Base-by-base conservation (phyloP, 2,329 filamentous ascomycete species). In the Fusarium sp. region DNA sequence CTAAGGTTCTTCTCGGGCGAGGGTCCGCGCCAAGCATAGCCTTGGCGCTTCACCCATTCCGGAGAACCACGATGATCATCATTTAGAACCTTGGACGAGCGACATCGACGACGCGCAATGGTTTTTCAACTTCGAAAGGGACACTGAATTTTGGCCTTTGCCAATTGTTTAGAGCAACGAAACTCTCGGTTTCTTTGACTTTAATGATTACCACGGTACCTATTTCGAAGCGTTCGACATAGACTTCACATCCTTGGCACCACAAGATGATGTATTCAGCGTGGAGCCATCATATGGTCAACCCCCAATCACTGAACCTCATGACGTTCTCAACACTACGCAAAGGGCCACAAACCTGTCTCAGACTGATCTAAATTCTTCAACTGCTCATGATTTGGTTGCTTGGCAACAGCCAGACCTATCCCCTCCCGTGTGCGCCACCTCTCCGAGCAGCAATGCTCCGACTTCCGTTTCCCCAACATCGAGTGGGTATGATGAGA, bases 111-210 rank as follows among this genome's bases (percentile, higher is more conserved):
- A 59, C 8, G 7, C 8, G 5, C 27, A 35, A 55, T 55, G 48
- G 37, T 13, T 6, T 5, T 2, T 35, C 35, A 18, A 5, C 6
- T 42, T 1, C 11, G 17, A 6, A 10, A 27, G 27, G 35, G 27
- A 27, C 3, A 20, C 12, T 6, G 0, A 18, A 11, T 1, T 2
- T 0, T 2, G 2, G 18, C 2, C 2, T 15, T 11, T 11, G 3
- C 14, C 13, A 13, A 7, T 5, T 18, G 6, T n/a, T 17, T 32
- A 38, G 12, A 37, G 7, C 18, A 2, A 23, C 20, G 20, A 23
- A 23, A 23, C 20, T 23, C 20, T 4, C 20, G 20, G 20, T 23
- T 23, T 23, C 20, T 23, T 23, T 23, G 20, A 13, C 23, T 38
- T 26, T 7, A 3, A 10, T 8, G 30, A 1, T 6, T 20, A 15